Percentiles rank a stretch among this genome's conserved stretches.
Conservation (phyloP, 2,329 filamentous ascomycete genomes). For the Xylaria sp. region DNA sequence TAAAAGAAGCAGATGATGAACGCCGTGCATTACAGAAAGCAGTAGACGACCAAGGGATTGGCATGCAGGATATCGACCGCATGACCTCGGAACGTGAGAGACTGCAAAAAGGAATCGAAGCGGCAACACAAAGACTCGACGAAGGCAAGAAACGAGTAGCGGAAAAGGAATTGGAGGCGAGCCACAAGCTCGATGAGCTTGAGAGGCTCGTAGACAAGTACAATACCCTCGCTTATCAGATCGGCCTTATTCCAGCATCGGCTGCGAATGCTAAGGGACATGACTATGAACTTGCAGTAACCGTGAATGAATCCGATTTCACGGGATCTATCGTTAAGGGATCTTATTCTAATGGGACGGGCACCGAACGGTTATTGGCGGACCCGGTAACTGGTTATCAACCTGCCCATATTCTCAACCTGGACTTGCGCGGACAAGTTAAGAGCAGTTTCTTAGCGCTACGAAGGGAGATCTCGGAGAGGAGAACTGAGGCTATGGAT, state of each 20-base stretch:
- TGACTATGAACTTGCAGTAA: conserved; percentile 85
- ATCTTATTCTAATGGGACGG: conserved; percentile 54
- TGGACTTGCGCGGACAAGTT: conserved; percentile 85
- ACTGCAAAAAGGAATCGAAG: conserved; percentile 87
- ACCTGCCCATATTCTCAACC: conserved; percentile 85
- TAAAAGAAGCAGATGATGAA: conserved; percentile 85
- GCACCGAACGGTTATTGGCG: conserved; percentile 81
- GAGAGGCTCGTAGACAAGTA: conserved; percentile 89
- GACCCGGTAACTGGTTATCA: conserved; percentile 89
- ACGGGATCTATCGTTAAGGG: conserved; percentile 67
- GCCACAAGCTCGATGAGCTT: conserved; percentile 87
- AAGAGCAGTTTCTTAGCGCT: conserved; percentile 81
- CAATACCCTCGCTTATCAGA: conserved; percentile 94
- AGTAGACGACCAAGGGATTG: conserved; percentile 93
- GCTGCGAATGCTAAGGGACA: conserved; percentile 86
- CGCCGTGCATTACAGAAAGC: conserved; percentile 80
- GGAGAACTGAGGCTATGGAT: conserved; percentile 83
- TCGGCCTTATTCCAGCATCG: conserved; percentile 85
- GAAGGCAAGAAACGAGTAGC: conserved; percentile 84
- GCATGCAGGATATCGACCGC: conserved; percentile 97
- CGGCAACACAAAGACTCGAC: conserved; percentile 78
- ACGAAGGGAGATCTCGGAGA: conserved; percentile 91
- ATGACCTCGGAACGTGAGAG: conserved; percentile 97
- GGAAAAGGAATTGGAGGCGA: conserved; percentile 90
- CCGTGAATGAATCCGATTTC: conserved; percentile 85